Conservation (phyloP, 1,284 basidiomycete genomes). For the Ceratobasidium papillatum region DNA sequence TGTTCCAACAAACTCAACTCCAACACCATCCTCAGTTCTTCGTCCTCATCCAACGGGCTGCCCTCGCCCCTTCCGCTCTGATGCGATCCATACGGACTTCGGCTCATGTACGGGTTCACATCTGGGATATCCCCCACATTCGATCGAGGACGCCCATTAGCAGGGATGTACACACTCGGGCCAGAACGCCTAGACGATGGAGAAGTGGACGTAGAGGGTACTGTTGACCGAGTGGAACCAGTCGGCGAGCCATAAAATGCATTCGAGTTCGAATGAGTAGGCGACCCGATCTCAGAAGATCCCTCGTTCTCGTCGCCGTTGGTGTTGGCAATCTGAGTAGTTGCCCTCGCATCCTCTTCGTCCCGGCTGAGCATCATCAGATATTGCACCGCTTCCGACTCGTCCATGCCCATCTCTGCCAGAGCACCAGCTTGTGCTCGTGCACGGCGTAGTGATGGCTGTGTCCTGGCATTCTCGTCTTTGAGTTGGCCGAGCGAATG, state of each 20-base stretch:
- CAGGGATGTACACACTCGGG: constrained; percentile 22
- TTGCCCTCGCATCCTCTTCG: constrained; percentile 60
- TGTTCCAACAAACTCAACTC: constrained; percentile 65
- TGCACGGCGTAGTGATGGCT: constrained; percentile 58
- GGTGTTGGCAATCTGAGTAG: neutral
- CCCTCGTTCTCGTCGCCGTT: neutral
- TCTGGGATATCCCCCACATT: constrained; percentile 13
- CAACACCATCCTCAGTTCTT: constrained; percentile 62
- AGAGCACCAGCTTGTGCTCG: constrained; percentile 66
- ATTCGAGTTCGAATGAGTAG: neutral
- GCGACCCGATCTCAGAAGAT: neutral
- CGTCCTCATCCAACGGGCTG: constrained; percentile 57
- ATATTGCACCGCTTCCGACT: constrained; percentile 82
- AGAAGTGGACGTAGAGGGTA: constrained; percentile 36
- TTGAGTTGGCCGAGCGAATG: constrained; percentile 66
- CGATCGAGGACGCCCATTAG: constrained; percentile 21
- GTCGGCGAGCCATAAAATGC: constrained; percentile 21
- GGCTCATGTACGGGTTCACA: constrained; percentile 19
- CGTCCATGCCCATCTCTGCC: constrained; percentile 74
- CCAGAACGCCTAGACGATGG: constrained; percentile 36
- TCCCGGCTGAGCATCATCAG: constrained; percentile 86
- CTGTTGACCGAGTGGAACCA: constrained; percentile 9
- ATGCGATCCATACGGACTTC: constrained; percentile 34
- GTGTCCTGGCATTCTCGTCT: constrained; percentile 56
- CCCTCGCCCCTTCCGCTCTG: constrained; percentile 29